These are phyloP conservation scores for Fusarium verrucosum DNA, from an alignment of 2,329 filamentous ascomycete genomes.

Conservation along the genomic window DNA sequence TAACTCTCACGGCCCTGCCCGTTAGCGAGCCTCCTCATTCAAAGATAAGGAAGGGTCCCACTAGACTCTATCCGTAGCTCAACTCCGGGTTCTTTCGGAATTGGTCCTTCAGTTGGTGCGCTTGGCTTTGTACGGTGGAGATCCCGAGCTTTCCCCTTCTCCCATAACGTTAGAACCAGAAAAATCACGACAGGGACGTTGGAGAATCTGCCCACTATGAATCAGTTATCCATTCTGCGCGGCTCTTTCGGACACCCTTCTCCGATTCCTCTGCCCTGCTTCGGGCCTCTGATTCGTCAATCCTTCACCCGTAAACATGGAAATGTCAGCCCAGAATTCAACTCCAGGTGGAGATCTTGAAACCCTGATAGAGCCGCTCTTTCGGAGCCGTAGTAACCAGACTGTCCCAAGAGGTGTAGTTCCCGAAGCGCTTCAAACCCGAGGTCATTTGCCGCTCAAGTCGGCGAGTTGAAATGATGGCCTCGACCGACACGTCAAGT, in stretches of 20 bases:
- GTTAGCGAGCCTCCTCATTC: conserved; percentile 15
- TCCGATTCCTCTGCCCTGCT: conserved; percentile 13
- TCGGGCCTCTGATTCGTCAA: conserved; percentile 31
- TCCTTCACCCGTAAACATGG: background rate
- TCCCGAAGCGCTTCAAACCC: background rate
- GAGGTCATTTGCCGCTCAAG: too few relatives aligned
- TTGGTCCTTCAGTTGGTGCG: conserved; percentile 21
- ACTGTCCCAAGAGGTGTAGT: conserved; percentile 10
- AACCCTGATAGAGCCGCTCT: background rate
- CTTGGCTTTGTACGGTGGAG: conserved; percentile 22
- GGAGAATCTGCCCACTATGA: conserved; percentile 27
- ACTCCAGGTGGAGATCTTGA: background rate
- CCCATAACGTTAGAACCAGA: background rate
- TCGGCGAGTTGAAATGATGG: background rate
- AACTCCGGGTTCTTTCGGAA: conserved; percentile 37
- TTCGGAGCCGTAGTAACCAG: conserved; percentile 3
- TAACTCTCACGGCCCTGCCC: conserved; percentile 4
- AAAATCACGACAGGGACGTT: conserved; percentile 10
- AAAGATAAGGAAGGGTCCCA: conserved; percentile 35
- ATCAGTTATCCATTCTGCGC: conserved; percentile 3
- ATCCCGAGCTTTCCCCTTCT: conserved; percentile 36
- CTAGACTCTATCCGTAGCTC: conserved; percentile 5
- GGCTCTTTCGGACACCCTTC: conserved; percentile 23
- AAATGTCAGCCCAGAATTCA: conserved; percentile 18
- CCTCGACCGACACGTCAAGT: background rate